phyloP scores from a whole-genome alignment of 805 yeast species.

The Spathaspora arborariae region DNA sequence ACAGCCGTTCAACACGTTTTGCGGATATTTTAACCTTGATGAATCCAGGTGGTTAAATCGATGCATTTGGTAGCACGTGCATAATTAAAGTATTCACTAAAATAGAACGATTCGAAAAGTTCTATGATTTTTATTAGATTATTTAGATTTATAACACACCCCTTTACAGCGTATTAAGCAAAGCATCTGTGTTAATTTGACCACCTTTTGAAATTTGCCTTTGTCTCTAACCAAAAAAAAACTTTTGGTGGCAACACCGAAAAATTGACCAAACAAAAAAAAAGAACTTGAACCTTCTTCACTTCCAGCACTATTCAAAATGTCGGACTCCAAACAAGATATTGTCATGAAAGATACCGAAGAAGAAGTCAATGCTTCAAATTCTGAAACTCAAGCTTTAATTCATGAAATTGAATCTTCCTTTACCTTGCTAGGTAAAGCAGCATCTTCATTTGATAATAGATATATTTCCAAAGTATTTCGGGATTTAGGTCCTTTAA shows the following conservation, averaged over 20 bases:
- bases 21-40: no score
- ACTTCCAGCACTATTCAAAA: not conserved
- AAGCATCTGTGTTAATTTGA: no score
- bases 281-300: not conserved
- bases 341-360: conserved; percentile 8
- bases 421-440: conserved; percentile 52
- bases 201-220: not conserved
- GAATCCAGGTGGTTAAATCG: no score
- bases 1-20: no score
- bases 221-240: not conserved
- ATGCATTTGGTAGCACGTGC: no score
- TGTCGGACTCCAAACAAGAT: conserved; percentile 5
- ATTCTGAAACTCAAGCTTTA: conserved; percentile 10
- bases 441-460: conserved; percentile 74
- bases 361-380: not conserved
- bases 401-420: conserved; percentile 36
- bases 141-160: no score
- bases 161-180: no score
- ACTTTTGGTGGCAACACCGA: not conserved
- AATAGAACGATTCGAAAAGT: no score
- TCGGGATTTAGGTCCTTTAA: conserved; percentile 73
- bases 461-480: conserved; percentile 82
- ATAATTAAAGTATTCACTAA: no score
- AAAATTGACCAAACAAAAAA: not conserved
- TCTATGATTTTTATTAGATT: no score